These are phyloP conservation scores for Aspergillus sp. DNA, from an alignment of 2,329 filamentous ascomycete genomes.

Conservation along the genomic window DNA sequence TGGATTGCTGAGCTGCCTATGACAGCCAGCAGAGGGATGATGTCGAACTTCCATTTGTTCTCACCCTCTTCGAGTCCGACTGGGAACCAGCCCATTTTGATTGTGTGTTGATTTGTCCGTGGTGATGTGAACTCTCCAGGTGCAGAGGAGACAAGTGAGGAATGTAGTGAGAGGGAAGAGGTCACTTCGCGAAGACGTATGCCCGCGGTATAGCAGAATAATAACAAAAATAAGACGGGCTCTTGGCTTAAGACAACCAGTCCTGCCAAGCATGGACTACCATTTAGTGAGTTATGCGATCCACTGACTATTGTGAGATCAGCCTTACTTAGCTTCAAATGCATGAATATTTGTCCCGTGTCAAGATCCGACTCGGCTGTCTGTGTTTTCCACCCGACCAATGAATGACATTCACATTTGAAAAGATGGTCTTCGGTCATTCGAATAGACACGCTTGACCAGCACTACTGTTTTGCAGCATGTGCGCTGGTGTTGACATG, in stretches of 20 bases:
- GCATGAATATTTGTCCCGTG: not conserved
- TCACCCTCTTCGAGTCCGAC: not conserved
- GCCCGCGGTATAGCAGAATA: not conserved
- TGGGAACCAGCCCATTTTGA: slow-evolving; percentile 13
- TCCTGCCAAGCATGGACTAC: slow-evolving; percentile 1
- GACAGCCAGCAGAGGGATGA: slow-evolving; percentile 63
- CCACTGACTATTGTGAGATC: slow-evolving; percentile 3
- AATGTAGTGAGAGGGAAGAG: not conserved
- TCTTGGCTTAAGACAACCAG: not conserved
- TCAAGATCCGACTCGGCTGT: not conserved
- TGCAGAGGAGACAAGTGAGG: not conserved
- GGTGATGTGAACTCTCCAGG: not conserved
- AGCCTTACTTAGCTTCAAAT: not conserved
- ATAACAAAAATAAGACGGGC: not conserved
- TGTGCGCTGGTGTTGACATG: not conserved
- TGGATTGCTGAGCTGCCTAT: slow-evolving; percentile 62
- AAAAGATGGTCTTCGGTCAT: not conserved
- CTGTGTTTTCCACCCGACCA: not conserved
- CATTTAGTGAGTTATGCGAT: not conserved
- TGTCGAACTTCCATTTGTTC: slow-evolving; percentile 56
- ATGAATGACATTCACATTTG: not conserved
- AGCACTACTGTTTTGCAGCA: not conserved
- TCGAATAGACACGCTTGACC: not conserved
- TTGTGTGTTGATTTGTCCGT: not conserved
- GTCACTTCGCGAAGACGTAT: too few species aligned